Conservation (phyloP, 169 alveolate species). For the Plasmodium berghei region DNA sequence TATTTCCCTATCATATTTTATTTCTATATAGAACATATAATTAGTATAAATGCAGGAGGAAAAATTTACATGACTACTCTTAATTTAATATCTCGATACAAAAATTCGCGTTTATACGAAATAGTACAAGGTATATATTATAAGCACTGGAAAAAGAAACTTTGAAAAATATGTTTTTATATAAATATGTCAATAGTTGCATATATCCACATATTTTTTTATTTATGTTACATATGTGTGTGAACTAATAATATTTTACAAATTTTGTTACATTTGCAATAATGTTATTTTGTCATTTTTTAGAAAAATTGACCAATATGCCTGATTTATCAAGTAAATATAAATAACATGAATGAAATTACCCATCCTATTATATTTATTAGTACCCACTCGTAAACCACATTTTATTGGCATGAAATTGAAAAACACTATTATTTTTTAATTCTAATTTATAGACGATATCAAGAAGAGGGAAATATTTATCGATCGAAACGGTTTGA, state of each 20-base stretch:
- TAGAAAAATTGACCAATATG: conserved; percentile 22
- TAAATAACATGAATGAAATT: not conserved
- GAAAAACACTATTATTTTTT: not conserved
- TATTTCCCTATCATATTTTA: not conserved
- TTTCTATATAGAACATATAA: conserved; percentile 37
- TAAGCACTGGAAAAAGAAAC: not conserved
- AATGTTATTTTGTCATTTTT: not conserved
- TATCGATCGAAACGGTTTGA: conserved; percentile 53
- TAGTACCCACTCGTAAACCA: no score
- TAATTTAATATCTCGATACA: conserved; percentile 55
- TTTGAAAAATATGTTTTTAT: not conserved
- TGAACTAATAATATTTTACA: not conserved
- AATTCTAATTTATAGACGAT: conserved; percentile 5
- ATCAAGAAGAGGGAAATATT: conserved; percentile 66
- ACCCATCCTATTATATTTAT: conserved; percentile 1
- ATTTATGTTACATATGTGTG: conserved; percentile 1
- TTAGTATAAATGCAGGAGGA: conserved; percentile 71
- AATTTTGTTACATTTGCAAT: not conserved
- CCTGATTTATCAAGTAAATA: conserved; percentile 21
- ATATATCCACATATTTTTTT: not conserved
- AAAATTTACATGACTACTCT: conserved; percentile 61
- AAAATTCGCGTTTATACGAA: conserved; percentile 37
- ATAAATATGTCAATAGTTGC: not conserved
- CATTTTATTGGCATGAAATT: no score
- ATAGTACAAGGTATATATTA: conserved; percentile 36